Base-by-base conservation (phyloP, 2,329 filamentous ascomycete species). In the Epichloe aotearoae region DNA sequence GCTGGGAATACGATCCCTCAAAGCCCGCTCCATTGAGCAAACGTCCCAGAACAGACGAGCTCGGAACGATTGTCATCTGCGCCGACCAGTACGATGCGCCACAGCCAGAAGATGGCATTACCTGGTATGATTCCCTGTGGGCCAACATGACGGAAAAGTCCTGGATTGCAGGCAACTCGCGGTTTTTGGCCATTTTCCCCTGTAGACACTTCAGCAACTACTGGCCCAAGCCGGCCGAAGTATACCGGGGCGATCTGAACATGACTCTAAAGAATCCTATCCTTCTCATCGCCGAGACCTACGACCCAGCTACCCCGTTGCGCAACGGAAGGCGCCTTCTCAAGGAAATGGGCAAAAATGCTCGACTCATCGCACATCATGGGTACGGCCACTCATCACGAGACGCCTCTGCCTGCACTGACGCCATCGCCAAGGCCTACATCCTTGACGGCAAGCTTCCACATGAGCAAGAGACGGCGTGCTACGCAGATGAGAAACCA, bases 241-340 rank as follows among this genome's bases (percentile, higher is more conserved):
- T 73, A 5, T 76, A 69, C 54, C 68, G 72, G 3, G 73, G 72
- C 12, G 65, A 68, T 45, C 58, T 76, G 30, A 70, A 73, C 57
- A 56, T 66, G 46, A 69, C 68, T 0, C 65, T 76, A 8, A 66
- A 63, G 23, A 55, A 71, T 50, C 72, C 73, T 0, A 59, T 76
- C 2, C 57, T 76, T 39, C 62, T 76, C 39, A 69, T 76, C 39
- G 71, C 73, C 1, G 71, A 72, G 62, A 70, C 69, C 5, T 71
- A 76, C 51, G 73, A 76, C 51, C 73, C 73, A 0, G 73, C 73
- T 2, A 76, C 73, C 6, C 73, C 73, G 4, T 57, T 76, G 42
- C 66, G 71, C 5, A 75, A 76, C 50, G 73, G 72, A 1, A 61
- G 71, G 12, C 60, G 72, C 26, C 61, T 76, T 3, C 51, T 69